These are phyloP conservation scores for Cladophialophora exuberans DNA, from an alignment of 2,329 filamentous ascomycete genomes.

Conservation along the genomic window DNA sequence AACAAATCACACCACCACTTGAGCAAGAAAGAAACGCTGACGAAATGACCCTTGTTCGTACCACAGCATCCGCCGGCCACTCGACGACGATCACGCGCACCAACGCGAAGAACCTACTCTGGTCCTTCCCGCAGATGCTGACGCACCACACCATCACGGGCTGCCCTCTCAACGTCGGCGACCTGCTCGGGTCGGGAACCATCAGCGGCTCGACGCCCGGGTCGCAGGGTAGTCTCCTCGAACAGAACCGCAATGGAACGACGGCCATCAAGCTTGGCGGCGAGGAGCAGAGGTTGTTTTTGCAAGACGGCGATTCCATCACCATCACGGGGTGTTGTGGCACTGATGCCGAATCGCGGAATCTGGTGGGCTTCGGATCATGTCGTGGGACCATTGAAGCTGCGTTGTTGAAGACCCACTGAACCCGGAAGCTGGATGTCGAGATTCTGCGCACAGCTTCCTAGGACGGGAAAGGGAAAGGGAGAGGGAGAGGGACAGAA, in stretches of 20 bases:
- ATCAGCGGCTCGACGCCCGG: conserved; percentile 65
- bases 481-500: too few species aligned
- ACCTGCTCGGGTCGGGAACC: conserved; percentile 76
- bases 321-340: conserved; percentile 54
- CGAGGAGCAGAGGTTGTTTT: conserved; percentile 69
- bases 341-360: conserved; percentile 55
- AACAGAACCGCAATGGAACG: conserved; percentile 72
- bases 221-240: conserved; percentile 70
- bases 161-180: conserved; percentile 72
- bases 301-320: conserved; percentile 74
- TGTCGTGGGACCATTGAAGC: conserved; percentile 63
- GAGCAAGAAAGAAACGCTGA: too few species aligned
- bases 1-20: too few species aligned
- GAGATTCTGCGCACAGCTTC: too few species aligned
- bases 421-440: too few species aligned
- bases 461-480: too few species aligned
- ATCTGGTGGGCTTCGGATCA: conserved; percentile 74
- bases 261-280: conserved; percentile 57
- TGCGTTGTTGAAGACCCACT: too few species aligned
- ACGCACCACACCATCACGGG: conserved; percentile 77
- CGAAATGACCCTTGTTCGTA: neutral
- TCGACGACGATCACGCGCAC: conserved; percentile 39
- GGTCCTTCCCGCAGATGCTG: conserved; percentile 81
- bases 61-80: neutral
- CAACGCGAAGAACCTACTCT: conserved; percentile 69